These are phyloP conservation scores for Pulveroboletus sp. DNA, from an alignment of 1,284 basidiomycete genomes.

Conservation along the genomic window DNA sequence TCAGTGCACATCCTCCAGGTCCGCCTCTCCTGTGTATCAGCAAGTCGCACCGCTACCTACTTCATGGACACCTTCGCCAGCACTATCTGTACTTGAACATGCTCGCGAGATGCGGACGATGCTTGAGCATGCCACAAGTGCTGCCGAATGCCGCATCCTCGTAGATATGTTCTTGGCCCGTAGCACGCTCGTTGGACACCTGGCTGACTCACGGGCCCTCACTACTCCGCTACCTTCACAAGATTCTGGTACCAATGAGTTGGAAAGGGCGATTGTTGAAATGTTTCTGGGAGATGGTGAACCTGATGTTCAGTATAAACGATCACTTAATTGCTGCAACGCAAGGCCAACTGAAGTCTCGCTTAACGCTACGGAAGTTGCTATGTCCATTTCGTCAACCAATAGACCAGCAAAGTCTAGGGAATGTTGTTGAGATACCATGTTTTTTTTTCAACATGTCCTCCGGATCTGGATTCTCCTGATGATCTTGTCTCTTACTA, in stretches of 20 bases:
- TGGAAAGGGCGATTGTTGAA: conserved; percentile 45
- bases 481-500: conserved; percentile 1
- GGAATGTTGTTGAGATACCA: conserved; percentile 16
- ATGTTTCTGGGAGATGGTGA: conserved; percentile 44
- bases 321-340: not conserved
- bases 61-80: conserved; percentile 1
- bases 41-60: conserved; percentile 3
- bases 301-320: not conserved
- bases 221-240: conserved; percentile 3
- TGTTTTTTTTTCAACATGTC: not conserved
- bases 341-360: conserved; percentile 4
- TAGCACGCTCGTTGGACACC: conserved; percentile 38
- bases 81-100: conserved; percentile 35
- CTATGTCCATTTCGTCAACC: not conserved
- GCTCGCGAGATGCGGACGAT: conserved; percentile 66
- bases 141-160: conserved; percentile 80
- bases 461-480: conserved; percentile 7
- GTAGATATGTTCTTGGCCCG: conserved; percentile 77
- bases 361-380: not conserved
- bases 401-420: conserved; percentile 2
- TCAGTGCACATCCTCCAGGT: conserved; percentile 18
- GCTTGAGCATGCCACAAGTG: conserved; percentile 67
- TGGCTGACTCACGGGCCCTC: conserved; percentile 8
- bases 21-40: conserved; percentile 10
- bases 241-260: conserved; percentile 8